phyloP scores from a whole-genome alignment of 495 filamentous ascomycete genomes.

The Cercophora samala region DNA sequence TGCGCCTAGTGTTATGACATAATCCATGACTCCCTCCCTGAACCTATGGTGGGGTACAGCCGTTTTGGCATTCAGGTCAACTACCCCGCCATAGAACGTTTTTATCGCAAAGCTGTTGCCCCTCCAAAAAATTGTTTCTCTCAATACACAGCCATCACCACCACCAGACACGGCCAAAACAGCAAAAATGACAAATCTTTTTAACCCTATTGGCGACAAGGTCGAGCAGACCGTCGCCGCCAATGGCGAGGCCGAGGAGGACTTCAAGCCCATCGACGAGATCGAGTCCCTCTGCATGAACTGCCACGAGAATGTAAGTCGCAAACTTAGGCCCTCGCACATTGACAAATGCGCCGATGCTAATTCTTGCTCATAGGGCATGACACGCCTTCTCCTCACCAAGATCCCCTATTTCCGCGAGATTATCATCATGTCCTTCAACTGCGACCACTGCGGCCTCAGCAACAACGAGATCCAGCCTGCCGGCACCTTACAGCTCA shows the following conservation, averaged over 20 bases:
- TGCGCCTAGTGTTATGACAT: conserved; percentile 26
- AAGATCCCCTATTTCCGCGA: conserved; percentile 95
- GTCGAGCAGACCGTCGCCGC: conserved; percentile 45
- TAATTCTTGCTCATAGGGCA: conserved; percentile 55
- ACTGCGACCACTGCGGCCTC: conserved; percentile 82
- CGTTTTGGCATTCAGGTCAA: conserved; percentile 13
- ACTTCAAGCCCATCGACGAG: conserved; percentile 58
- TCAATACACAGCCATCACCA: conserved; percentile 4
- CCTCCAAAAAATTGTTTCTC: conserved; percentile 38
- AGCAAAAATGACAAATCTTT: conserved; percentile 43
- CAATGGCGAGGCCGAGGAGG: conserved; percentile 41
- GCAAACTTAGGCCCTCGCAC: background rate
- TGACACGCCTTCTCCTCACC: conserved; percentile 79
- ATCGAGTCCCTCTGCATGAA: conserved; percentile 50
- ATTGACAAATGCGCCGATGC: background rate
- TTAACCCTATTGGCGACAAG: conserved; percentile 54
- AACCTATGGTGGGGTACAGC: conserved; percentile 5
- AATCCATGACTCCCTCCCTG: conserved; percentile 22
- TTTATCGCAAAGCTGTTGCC: conserved; percentile 26
- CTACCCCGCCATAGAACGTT: conserved; percentile 27
- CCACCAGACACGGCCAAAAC: conserved; percentile 4
- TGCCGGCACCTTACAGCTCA: conserved; percentile 84
- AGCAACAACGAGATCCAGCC: conserved; percentile 88
- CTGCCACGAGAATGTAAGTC: conserved; percentile 70
- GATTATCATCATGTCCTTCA: conserved; percentile 94